Evolutionary conservation across 129 eudicot species (phyloP).

Genomic region (Centrapalus pauciflorus): DNA sequence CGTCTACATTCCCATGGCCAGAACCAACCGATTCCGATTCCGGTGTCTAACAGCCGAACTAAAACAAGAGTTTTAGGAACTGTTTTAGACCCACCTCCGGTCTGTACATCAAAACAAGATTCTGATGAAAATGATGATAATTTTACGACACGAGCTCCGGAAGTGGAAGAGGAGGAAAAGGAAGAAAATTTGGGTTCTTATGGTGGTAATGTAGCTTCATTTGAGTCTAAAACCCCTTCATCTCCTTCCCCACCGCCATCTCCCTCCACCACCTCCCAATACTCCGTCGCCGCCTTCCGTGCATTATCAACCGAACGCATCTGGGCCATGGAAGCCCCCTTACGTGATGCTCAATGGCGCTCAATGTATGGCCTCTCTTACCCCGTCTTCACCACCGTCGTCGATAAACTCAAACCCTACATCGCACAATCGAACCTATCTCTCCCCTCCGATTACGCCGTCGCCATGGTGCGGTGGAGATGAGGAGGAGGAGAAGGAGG

Average conservation of each 20-base stretch:
- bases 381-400: constrained; percentile 88
- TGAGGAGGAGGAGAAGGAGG: no score
- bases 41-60: no score
- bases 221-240: constrained; percentile 23
- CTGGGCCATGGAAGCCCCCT: constrained; percentile 79
- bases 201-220: no score
- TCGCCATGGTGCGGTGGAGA: constrained; percentile 99
- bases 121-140: no score
- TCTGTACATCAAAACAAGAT: no score
- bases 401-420: constrained; percentile 81
- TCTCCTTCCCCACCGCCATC: constrained; percentile 31
- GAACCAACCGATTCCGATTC: no score
- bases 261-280: constrained; percentile 43
- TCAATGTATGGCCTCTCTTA: constrained; percentile 79
- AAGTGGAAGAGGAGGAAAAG: no score
- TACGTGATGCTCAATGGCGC: constrained; percentile 89
- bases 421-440: constrained; percentile 79
- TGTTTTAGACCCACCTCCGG: no score
- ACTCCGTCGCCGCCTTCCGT: constrained; percentile 83
- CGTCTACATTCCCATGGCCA: no score
- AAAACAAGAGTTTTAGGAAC: no score
- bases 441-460: constrained; percentile 91
- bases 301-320: constrained; percentile 86
- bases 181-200: no score
- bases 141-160: no score